Evolutionary conservation across 1,284 basidiomycete genomes (phyloP).

Genomic region (Sanghuangporus baumii): DNA sequence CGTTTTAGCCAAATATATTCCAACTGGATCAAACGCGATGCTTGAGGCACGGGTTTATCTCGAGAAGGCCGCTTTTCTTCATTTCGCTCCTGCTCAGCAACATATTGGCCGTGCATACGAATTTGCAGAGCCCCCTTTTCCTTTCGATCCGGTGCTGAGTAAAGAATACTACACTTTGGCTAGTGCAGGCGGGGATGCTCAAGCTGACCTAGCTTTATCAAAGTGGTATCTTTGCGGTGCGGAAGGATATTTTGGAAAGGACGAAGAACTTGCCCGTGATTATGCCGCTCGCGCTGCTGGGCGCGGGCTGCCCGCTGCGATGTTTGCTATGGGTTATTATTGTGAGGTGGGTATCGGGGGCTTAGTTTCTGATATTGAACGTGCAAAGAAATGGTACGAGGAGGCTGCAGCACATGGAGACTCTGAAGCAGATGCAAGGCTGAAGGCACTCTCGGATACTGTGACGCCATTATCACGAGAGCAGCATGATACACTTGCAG

Average conservation of each 20-base stretch:
- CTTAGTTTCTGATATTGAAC: constrained; percentile 48
- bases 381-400: constrained; percentile 68
- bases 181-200: constrained; percentile 78
- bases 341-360: constrained; percentile 76
- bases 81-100: constrained; percentile 87
- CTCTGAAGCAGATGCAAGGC: constrained; percentile 68
- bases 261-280: constrained; percentile 75
- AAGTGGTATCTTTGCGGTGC: constrained; percentile 95
- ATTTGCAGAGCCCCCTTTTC: constrained; percentile 81
- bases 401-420: constrained; percentile 79
- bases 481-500: constrained; percentile 77
- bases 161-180: constrained; percentile 94
- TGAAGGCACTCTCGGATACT: constrained; percentile 59
- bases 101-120: constrained; percentile 92
- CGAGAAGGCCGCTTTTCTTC: constrained; percentile 80
- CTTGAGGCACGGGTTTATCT: constrained; percentile 55
- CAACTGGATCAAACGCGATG: constrained; percentile 35
- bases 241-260: constrained; percentile 77
- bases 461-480: constrained; percentile 63
- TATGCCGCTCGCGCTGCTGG: constrained; percentile 57
- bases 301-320: constrained; percentile 24
- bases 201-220: constrained; percentile 92
- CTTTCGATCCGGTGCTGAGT: constrained; percentile 86
- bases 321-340: constrained; percentile 96
- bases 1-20: constrained; percentile 48